Base-by-base conservation (phyloP, 257 asterid species). In the Solanum tarijense region DNA sequence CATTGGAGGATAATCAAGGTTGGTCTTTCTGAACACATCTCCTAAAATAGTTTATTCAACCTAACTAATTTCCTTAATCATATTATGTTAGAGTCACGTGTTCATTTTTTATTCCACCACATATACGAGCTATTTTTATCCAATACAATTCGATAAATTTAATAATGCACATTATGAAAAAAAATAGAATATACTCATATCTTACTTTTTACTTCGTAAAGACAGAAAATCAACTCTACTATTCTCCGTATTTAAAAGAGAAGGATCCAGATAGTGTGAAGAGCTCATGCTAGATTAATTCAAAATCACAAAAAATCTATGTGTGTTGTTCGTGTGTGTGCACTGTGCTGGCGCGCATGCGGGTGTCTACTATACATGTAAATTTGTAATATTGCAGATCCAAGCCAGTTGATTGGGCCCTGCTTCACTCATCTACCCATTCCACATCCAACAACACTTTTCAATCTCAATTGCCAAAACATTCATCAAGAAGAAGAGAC, bases 121-220 rank as follows among this genome's bases (percentile, higher is more conserved):
- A 20, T 55, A 55, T 55, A 48, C 1, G 7, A 12, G 20, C 18
- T 0, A 46, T 0, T 46, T 46, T 46, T 12, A 46, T 0, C 2
- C 1, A 48, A 48, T 48, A 48, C 18, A 48, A 48, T 52, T 0
- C 0, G 20, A 14, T 52, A 52, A 52, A 52, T 52, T 16, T 52
- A 52, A 16, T 52, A 52, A 6, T 52, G 23, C 0, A 0, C 23
- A 52, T 14, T 52, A 5, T 52, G 4, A 16, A 52, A 52, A 46
- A 16, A 52, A 23, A 48, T 48, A 48, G 23, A 48, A 14, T 58
- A 20, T 21, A 58, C 3, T 20, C 25, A 21, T 0, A 58, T 0
- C 25, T 58, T 20, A 58, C 1, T 1, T 1, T 5, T 58, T 58
- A 58, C 12, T 1, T 7, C 4, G 2, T 20, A 3, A 3, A 20